These are phyloP conservation scores for Penicillium egyptiacum DNA, from an alignment of 495 filamentous ascomycete species.

Conservation along the genomic window DNA sequence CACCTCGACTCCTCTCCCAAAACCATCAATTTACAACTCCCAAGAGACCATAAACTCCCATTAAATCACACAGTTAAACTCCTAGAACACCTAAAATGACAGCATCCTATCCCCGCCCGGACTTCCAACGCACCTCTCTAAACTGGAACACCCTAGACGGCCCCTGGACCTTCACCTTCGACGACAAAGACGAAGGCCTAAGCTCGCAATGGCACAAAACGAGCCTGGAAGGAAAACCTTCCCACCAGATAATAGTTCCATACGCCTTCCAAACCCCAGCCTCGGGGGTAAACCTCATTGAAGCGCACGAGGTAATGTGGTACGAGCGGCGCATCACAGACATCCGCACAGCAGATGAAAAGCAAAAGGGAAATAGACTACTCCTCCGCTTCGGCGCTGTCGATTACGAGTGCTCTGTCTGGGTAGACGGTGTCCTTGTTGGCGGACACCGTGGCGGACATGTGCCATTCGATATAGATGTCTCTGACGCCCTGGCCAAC, in stretches of 20 bases:
- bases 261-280: constrained; percentile 59
- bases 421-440: constrained; percentile 29
- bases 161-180: constrained; percentile 57
- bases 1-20: not conserved
- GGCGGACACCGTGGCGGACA: constrained; percentile 38
- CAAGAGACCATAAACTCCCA: not conserved
- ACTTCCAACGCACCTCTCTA: constrained; percentile 52
- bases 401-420: constrained; percentile 40
- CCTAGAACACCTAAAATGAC: constrained; percentile 35
- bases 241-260: constrained; percentile 51
- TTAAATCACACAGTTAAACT: not conserved
- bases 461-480: constrained; percentile 40
- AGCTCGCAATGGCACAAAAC: constrained; percentile 33
- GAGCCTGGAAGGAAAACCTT: constrained; percentile 14
- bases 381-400: constrained; percentile 40
- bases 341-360: constrained; percentile 36
- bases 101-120: constrained; percentile 46
- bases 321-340: constrained; percentile 54
- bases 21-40: not conserved
- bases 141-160: constrained; percentile 57
- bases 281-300: constrained; percentile 53
- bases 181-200: constrained; percentile 54
- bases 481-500: constrained; percentile 26
- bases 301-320: constrained; percentile 61
- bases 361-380: constrained; percentile 17